These are phyloP conservation scores for Dactylellina sp. DNA, from an alignment of 2,329 filamentous ascomycete genomes.

Conservation along the genomic window DNA sequence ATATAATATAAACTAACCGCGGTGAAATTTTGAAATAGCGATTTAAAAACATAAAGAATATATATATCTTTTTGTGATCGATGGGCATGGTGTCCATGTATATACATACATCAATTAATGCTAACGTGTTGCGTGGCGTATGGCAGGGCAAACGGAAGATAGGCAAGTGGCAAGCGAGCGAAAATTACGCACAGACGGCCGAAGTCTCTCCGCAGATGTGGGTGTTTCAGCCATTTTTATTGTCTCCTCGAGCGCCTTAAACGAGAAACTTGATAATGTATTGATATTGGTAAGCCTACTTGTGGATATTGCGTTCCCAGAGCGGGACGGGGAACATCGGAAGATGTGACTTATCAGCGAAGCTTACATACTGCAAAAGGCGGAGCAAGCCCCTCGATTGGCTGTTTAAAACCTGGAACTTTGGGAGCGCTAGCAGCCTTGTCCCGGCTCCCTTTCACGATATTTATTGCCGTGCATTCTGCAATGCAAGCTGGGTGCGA, in stretches of 20 bases:
- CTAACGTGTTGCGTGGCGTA: too few relatives aligned
- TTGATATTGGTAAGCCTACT: neutral
- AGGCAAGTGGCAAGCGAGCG: slow-evolving; percentile 3
- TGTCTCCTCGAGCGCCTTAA: too few relatives aligned
- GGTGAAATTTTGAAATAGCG: too few relatives aligned
- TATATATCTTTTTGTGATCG: too few relatives aligned
- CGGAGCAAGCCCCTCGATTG: neutral
- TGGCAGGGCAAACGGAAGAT: too few relatives aligned
- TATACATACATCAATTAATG: too few relatives aligned
- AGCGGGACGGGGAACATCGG: slow-evolving; percentile 8
- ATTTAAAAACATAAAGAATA: too few relatives aligned
- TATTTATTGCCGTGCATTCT: neutral
- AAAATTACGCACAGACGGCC: neutral
- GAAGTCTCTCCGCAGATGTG: slow-evolving; percentile 5
- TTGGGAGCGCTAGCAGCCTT: neutral
- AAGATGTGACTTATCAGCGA: neutral
- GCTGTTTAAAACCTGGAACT: neutral
- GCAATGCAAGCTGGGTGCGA: slow-evolving; percentile 2
- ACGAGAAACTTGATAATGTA: too few relatives aligned
- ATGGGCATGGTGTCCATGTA: too few relatives aligned
- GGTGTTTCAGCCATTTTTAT: too few relatives aligned
- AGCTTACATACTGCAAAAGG: neutral
- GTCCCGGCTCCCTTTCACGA: neutral
- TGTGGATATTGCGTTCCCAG: neutral
- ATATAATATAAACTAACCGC: too few relatives aligned